phyloP scores from a whole-genome alignment of 257 asterid species.

The Nicotiana obtusifolia region DNA sequence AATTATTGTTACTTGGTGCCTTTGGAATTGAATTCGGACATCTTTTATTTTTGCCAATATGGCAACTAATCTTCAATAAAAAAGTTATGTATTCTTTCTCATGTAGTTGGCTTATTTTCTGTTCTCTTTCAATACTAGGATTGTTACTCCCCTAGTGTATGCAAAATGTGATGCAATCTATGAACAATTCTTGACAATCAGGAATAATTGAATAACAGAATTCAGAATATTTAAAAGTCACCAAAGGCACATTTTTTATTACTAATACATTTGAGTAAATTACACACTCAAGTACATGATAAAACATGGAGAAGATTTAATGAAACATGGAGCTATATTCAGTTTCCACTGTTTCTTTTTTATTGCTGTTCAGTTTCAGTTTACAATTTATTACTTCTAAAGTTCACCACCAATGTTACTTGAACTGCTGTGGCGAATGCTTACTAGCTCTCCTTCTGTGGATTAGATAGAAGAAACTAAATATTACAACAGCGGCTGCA shows the following conservation, averaged over 20 bases:
- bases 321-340: not conserved
- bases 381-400: not conserved
- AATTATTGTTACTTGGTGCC: conserved; percentile 2
- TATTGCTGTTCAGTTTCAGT: not conserved
- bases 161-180: not conserved
- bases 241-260: not conserved
- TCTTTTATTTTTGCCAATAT: not conserved
- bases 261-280: not conserved
- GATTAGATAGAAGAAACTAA: conserved; percentile 44
- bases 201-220: not conserved
- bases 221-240: not conserved
- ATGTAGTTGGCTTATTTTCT: not conserved
- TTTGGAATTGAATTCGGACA: not conserved
- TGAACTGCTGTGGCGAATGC: not conserved
- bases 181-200: not conserved
- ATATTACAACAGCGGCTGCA: conserved; percentile 44
- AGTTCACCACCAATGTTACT: not conserved
- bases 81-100: not conserved
- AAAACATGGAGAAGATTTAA: not conserved
- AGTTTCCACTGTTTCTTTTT: not conserved
- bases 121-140: not conserved
- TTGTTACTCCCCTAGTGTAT: not conserved
- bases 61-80: not conserved
- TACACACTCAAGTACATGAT: not conserved
- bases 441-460: not conserved